Evolutionary conservation across 306 rosid species (phyloP).

Genomic region (Vigna unguiculata): DNA sequence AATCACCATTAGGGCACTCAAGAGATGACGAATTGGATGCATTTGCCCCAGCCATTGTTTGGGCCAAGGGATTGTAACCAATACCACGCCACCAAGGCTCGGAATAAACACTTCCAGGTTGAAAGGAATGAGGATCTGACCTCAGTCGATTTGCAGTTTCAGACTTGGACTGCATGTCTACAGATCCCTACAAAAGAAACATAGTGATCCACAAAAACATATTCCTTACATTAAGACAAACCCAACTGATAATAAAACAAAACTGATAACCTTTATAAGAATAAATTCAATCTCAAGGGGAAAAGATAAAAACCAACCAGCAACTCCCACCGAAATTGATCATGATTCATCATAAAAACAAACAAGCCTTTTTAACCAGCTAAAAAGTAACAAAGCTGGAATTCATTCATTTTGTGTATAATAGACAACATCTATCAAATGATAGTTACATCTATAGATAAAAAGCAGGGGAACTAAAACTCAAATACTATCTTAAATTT

Average conservation of each 20-base stretch:
- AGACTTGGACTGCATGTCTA: constrained; percentile 83
- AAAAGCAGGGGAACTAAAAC: constrained; percentile 30
- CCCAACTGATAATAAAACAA: constrained; percentile 14
- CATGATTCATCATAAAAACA: constrained; percentile 19
- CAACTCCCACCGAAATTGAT: constrained; percentile 13
- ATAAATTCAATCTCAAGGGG: not conserved
- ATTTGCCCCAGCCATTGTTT: constrained; percentile 59
- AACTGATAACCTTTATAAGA: constrained; percentile 14
- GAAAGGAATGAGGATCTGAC: constrained; percentile 65
- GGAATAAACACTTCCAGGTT: constrained; percentile 56
- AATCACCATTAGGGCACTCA: constrained; percentile 77
- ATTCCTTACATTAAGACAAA: constrained; percentile 7
- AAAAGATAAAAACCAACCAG: not conserved
- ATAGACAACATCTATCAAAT: constrained; percentile 34
- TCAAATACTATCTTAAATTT: constrained; percentile 12
- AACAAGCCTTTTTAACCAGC: constrained; percentile 3
- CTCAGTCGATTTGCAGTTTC: constrained; percentile 61
- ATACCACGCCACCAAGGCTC: constrained; percentile 93
- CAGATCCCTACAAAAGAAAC: constrained; percentile 38
- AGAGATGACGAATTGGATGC: constrained; percentile 73
- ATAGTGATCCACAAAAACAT: not conserved
- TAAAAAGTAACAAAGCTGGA: constrained; percentile 1
- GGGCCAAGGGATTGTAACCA: constrained; percentile 67
- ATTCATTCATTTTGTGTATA: constrained; percentile 20
- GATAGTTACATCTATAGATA: constrained; percentile 30